Conservation (phyloP, 2,329 filamentous ascomycete species). For the Ophiosphaerella narmari region DNA sequence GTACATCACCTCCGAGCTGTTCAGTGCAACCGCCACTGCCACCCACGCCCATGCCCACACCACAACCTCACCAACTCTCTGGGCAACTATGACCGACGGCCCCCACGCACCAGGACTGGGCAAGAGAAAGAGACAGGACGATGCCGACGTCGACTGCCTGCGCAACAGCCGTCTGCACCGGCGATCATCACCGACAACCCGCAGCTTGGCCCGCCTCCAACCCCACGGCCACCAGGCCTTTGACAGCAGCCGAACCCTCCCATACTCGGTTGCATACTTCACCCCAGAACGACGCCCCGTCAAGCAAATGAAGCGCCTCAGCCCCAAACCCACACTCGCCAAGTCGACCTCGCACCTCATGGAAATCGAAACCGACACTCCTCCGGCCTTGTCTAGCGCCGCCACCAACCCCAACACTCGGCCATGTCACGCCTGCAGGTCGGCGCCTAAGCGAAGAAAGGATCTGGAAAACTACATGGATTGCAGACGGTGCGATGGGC, state of each 20-base stretch:
- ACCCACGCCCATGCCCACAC: constrained; percentile 4
- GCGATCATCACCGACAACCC: constrained; percentile 14
- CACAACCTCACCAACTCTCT: constrained; percentile 4
- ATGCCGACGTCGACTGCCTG: constrained; percentile 17
- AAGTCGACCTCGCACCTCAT: constrained; percentile 42
- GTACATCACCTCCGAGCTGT: constrained; percentile 46
- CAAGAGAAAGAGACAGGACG: constrained; percentile 36
- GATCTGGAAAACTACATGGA: constrained; percentile 70
- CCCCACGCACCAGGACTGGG: constrained; percentile 26
- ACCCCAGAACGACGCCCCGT: constrained; percentile 31
- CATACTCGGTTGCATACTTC: constrained; percentile 12
- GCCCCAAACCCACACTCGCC: constrained; percentile 24
- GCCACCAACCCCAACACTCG: constrained; percentile 15
- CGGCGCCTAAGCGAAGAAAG: constrained; percentile 66
- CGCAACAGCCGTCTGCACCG: background rate
- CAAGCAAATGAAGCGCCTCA: constrained; percentile 36
- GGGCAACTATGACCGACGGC: constrained; percentile 27
- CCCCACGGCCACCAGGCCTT: constrained; percentile 14
- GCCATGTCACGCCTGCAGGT: constrained; percentile 71
- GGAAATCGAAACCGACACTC: constrained; percentile 29
- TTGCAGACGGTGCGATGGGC: constrained; percentile 64
- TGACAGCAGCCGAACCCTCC: constrained; percentile 19
- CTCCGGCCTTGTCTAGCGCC: constrained; percentile 4
- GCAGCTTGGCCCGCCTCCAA: constrained; percentile 17
- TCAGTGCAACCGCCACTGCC: constrained; percentile 23